Base-by-base conservation (phyloP, 2,329 filamentous ascomycete genomes). In the Fusarium irregulare region DNA sequence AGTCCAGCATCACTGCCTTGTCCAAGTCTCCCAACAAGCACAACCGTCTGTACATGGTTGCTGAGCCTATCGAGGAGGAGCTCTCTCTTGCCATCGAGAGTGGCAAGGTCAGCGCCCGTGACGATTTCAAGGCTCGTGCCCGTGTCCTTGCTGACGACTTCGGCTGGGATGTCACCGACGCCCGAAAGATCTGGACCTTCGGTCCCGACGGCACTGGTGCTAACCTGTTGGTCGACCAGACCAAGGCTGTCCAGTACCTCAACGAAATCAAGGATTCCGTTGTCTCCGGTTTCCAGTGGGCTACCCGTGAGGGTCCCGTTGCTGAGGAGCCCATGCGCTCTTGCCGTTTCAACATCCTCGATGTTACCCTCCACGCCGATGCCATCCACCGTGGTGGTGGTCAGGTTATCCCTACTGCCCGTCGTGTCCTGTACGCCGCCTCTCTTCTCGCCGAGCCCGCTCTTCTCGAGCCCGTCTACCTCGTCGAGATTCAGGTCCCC, bases 11-110 rank as follows among this genome's bases (percentile, higher is more conserved):
- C 80, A 97, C 93, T 80, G 96, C 96, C 76, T 89, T 99, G 79
- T 98, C 96, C 85, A 99, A 99, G 89, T 99, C 96, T 50, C 96
- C 96, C 87, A 99, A 99, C 93, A 99, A 99, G 93, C 96, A 99
- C 92, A 99, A 99, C 90, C 95, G 96, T 94, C 89, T 99, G 68
- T 99, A 98, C 89, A 91, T 99, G 86, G 89, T 89, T 83, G 96
- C 96, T 73, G 86, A 94, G 85, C 96, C 96, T 77, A 88, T 99
- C 60, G 89, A 89, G 47, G 96, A 99, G 89, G 96, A 98, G 77
- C 91, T 99, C 67, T 88, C 93, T 77, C 89, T 90, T 80, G 93
- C 92, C 79, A 99, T 99, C 74, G 96, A 99, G 88, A 75, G 81
- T 59, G 96, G 96, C 87, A 96, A 94, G 88, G 94, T 99, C 83